These are phyloP conservation scores for Rhodotorula kratochvilovae DNA, from an alignment of 768 basidiomycete species.

Conservation along the genomic window DNA sequence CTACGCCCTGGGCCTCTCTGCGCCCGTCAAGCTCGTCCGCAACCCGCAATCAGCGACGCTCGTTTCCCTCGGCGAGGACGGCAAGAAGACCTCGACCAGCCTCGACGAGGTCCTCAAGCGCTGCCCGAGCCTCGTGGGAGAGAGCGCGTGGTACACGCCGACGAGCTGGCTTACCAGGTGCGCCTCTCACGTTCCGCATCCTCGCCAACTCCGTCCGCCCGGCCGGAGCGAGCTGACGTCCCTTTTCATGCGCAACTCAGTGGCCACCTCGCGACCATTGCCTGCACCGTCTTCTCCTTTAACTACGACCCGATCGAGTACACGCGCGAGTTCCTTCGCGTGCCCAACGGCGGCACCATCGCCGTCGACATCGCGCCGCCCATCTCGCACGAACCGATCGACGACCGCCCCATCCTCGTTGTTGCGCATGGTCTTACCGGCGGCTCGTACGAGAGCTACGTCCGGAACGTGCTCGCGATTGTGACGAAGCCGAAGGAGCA, in stretches of 20 bases:
- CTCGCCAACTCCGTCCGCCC: too few species aligned
- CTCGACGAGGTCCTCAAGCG: constrained; percentile 11
- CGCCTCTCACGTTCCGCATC: background rate
- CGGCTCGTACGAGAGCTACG: constrained; percentile 70
- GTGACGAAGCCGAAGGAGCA: constrained; percentile 65
- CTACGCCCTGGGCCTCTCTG: constrained; percentile 14
- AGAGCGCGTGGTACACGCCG: constrained; percentile 24
- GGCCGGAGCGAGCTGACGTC: background rate
- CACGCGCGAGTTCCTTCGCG: constrained; percentile 47
- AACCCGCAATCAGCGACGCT: constrained; percentile 2
- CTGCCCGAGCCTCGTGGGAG: constrained; percentile 17
- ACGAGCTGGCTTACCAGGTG: constrained; percentile 25
- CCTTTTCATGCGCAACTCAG: background rate
- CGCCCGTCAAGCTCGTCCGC: constrained; percentile 12
- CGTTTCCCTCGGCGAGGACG: constrained; percentile 7
- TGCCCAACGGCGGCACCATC: constrained; percentile 52
- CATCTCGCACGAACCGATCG: constrained; percentile 45
- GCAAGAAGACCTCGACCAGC: background rate
- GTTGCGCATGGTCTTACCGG: constrained; percentile 48
- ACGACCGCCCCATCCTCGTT: constrained; percentile 51
- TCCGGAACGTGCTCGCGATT: constrained; percentile 71
- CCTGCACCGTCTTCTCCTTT: constrained; percentile 24
- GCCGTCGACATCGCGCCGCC: constrained; percentile 46
- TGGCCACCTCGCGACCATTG: constrained; percentile 32
- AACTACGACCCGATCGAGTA: constrained; percentile 33